These are phyloP conservation scores for Pythium guiyangense DNA, from an alignment of 352 stramenopile species.

Conservation along the genomic window DNA sequence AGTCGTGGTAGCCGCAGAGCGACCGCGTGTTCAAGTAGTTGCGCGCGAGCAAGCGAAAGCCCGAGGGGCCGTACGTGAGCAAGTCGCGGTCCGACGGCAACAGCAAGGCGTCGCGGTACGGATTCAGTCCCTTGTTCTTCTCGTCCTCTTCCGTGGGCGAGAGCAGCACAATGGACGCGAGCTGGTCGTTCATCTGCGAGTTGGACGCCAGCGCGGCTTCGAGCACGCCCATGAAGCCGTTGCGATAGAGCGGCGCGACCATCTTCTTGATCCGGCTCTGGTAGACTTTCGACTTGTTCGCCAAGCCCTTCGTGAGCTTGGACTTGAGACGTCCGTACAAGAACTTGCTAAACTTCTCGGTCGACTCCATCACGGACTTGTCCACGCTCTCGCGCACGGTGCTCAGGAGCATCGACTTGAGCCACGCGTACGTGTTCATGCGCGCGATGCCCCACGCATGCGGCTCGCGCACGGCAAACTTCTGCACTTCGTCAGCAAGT, in stretches of 20 bases:
- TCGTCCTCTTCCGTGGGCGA: constrained; percentile 43
- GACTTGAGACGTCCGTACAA: constrained; percentile 27
- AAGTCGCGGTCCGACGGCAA: constrained; percentile 29
- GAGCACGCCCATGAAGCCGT: constrained; percentile 39
- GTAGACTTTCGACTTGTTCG: constrained; percentile 22
- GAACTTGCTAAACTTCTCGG: constrained; percentile 30
- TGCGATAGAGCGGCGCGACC: constrained; percentile 28
- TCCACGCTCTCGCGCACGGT: constrained; percentile 34
- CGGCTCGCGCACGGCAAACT: constrained; percentile 30
- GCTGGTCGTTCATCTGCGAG: constrained; percentile 35
- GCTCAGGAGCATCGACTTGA: constrained; percentile 46
- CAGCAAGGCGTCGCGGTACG: constrained; percentile 22
- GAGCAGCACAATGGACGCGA: constrained; percentile 40
- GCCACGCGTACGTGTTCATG: constrained; percentile 44
- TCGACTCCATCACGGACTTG: constrained; percentile 26
- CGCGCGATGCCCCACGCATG: constrained; percentile 30
- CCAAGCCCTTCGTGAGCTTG: constrained; percentile 31
- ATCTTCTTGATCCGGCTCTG: constrained; percentile 37
- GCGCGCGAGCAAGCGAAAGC: constrained; percentile 27
- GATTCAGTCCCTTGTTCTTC: constrained; percentile 23
- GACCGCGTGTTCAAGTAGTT: constrained; percentile 38
- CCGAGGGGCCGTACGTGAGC: constrained; percentile 19
- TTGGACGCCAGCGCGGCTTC: constrained; percentile 30
- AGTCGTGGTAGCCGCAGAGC: constrained; percentile 48
- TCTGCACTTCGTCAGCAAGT: constrained; percentile 36